Percentiles rank a stretch among this genome's conserved stretches.
Conservation (phyloP, 768 basidiomycete genomes). For the Mycena leptocephala region DNA sequence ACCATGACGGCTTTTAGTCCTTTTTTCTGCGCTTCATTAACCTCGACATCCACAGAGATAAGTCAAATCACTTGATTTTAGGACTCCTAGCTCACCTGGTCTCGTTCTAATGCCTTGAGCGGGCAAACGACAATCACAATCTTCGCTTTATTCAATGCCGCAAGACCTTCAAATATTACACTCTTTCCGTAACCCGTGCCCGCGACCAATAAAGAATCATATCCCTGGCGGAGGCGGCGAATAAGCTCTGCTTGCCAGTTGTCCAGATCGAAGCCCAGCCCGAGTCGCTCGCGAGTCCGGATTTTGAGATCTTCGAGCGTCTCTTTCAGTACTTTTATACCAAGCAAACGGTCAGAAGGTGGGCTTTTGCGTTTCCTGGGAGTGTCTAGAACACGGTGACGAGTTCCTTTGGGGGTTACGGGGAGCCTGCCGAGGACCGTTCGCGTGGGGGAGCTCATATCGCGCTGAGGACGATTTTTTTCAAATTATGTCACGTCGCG, state of each 20-base stretch:
- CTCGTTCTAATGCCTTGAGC: conserved; percentile 37
- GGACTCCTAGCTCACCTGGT: conserved; percentile 32
- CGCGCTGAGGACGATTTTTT: no score
- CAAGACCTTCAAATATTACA: no score
- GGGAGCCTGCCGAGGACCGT: no score
- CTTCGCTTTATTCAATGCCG: no score
- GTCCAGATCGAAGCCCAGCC: conserved; percentile 5
- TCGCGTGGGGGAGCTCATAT: no score
- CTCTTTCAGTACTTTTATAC: background rate
- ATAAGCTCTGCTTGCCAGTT: conserved; percentile 6
- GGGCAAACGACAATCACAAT: no score
- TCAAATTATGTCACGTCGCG: no score
- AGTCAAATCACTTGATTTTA: background rate
- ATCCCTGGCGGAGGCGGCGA: background rate
- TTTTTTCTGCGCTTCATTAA: no score
- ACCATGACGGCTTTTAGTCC: no score
- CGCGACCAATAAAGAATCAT: conserved; percentile 8
- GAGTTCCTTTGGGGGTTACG: no score
- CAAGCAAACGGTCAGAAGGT: conserved; percentile 9
- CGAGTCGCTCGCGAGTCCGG: background rate
- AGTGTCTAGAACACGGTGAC: no score
- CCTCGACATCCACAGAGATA: background rate
- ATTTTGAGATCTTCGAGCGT: background rate
- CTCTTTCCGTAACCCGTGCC: no score
- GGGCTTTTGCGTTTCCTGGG: conserved; percentile 13